phyloP scores from a whole-genome alignment of 257 asterid species.

The Nemophila menziesii region DNA sequence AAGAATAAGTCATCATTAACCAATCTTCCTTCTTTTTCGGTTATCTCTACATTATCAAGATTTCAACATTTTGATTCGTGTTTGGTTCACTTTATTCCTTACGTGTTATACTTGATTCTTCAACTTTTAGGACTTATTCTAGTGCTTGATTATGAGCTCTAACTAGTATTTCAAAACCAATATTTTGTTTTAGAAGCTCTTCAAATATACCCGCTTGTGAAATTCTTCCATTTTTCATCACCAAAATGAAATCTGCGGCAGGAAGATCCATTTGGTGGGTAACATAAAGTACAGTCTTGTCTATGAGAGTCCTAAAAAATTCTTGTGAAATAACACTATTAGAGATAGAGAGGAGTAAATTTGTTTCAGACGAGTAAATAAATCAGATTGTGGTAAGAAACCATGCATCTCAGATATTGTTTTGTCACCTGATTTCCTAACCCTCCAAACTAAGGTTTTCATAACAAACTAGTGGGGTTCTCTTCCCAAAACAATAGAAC shows the following conservation, averaged over 20 bases:
- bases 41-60: slow-evolving; percentile 22
- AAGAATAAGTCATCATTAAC: slow-evolving; percentile 72
- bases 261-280: slow-evolving; percentile 92
- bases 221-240: slow-evolving; percentile 72
- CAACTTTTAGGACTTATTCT: slow-evolving; percentile 40
- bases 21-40: slow-evolving; percentile 43
- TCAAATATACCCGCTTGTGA: slow-evolving; percentile 73
- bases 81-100: slow-evolving; percentile 22
- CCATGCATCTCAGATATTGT: too few species aligned
- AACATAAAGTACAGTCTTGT: slow-evolving; percentile 61
- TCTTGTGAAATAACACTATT: slow-evolving; percentile 47
- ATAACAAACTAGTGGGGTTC: too few species aligned
- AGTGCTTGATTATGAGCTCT: slow-evolving; percentile 84
- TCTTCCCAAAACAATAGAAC: too few species aligned
- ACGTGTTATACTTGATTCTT: slow-evolving; percentile 10
- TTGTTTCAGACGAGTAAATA: too few species aligned
- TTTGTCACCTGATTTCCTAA: too few species aligned
- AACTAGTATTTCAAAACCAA: slow-evolving; percentile 81
- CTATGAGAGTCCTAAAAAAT: slow-evolving; percentile 47
- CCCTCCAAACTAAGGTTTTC: too few species aligned
- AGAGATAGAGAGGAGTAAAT: slow-evolving; percentile 4
- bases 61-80: slow-evolving; percentile 19
- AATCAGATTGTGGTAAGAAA: too few species aligned
- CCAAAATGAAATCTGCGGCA: slow-evolving; percentile 73
- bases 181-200: slow-evolving; percentile 55